A percentile compares a stretch with the other conserved stretches of the same genome.
Evolutionary conservation across 306 rosid species (phyloP).

Genomic region (Dryas alaskensis): DNA sequence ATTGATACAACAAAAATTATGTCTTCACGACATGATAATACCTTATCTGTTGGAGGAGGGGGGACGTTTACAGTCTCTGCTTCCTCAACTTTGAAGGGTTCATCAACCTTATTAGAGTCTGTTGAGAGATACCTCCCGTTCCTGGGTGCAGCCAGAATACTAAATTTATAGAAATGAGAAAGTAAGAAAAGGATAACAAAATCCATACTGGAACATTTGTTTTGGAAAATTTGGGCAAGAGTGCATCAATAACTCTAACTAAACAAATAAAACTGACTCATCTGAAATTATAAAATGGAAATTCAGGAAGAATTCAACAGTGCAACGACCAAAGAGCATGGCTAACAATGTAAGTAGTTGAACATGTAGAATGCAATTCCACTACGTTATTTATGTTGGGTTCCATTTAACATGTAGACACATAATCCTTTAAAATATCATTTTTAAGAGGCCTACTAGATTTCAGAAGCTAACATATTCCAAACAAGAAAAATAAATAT

Average conservation of each 20-base stretch:
- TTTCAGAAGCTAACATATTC: background rate
- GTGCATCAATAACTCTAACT: constrained; percentile 9
- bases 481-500: background rate
- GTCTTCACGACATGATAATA: constrained; percentile 25
- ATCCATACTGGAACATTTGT: background rate
- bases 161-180: constrained; percentile 26
- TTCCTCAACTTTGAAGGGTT: constrained; percentile 75
- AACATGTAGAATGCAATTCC: background rate
- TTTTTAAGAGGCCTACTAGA: background rate
- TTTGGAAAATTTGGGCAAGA: background rate
- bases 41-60: constrained; percentile 89
- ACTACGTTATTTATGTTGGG: background rate
- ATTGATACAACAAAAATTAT: background rate
- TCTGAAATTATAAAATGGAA: background rate
- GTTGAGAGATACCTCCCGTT: constrained; percentile 55
- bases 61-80: constrained; percentile 79
- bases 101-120: constrained; percentile 70
- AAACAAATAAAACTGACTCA: background rate
- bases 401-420: background rate
- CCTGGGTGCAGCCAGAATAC: constrained; percentile 46
- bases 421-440: background rate
- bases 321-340: background rate
- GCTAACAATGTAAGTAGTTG: background rate
- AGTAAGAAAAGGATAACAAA: constrained; percentile 5
- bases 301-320: background rate